Evolutionary conservation across 139 green algal species (phyloP), one percentile per base, ranked within the genome.

Genomic region (Coelastrella sp.): DNA sequence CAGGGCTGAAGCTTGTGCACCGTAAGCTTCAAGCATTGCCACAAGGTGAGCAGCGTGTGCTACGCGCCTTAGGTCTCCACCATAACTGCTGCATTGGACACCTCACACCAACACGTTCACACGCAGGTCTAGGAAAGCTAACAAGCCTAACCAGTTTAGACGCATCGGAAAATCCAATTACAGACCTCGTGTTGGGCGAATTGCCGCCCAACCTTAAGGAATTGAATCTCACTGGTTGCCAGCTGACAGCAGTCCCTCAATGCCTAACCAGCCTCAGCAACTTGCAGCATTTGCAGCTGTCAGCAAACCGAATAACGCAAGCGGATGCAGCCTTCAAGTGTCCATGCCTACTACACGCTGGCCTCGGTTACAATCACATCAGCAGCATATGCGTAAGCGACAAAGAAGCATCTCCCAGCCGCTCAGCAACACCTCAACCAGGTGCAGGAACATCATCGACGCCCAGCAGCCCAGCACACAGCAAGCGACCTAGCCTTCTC

Each of bases 311-410:
- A 59, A 80, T 90, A 16, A 13, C 60, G 8, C 10, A 73, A 7
- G 57, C 73, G 10, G 71, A 81, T 81, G 73, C 71, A 8, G n/a
- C 73, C 5, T 89, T 68, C 22, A 3, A 22, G 17, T 73, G 56
- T 57, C 56, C 57, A 57, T 22, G 56, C 54, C 73, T 89, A 6
- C n/a, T 89, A 56, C 84, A 89, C 23, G 84, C 71, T 59, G 71
- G 71, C 11, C 71, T 89, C 4, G 76, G 54, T 47, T 89, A 78
- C 73, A 89, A 89, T 20, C 56, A 71, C 84, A 82, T 89, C 71
- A 83, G 71, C 71, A 89, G n/a, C 20, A 13, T 89, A 11, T 14
- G 11, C 4, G 77, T 68, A 61, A 47, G 64, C 81, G 77, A 10
- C 57, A 73, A 71, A 5, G 0, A 0, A 47, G 32, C 32, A 47